Percentiles rank a stretch among this genome's conserved stretches.
Evolutionary conservation across 306 rosid genomes (phyloP).

Genomic region (Argentina anserina): DNA sequence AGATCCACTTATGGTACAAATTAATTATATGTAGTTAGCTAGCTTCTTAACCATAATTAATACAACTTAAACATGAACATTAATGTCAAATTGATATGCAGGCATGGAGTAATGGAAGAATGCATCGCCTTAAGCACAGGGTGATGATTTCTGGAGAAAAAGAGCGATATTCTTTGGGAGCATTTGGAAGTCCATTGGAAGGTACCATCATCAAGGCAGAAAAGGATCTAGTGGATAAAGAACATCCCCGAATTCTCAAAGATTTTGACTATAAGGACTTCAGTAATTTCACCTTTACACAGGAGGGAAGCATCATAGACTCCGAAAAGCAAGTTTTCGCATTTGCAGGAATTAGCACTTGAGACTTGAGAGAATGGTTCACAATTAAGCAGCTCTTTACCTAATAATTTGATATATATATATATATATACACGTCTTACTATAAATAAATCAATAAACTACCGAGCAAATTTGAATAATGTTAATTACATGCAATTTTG

Average conservation of each 20-base stretch:
- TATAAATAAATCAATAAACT: not conserved
- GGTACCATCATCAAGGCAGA: slow-evolving; percentile 12
- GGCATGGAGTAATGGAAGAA: slow-evolving; percentile 29
- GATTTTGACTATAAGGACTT: not conserved
- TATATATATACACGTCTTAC: not conserved
- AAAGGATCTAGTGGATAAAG: slow-evolving; percentile 13
- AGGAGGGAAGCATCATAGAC: not conserved
- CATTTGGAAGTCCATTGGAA: slow-evolving; percentile 9
- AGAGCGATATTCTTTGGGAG: slow-evolving; percentile 9
- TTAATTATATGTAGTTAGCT: not conserved
- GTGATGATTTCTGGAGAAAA: slow-evolving; percentile 13
- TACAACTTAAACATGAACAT: not conserved
- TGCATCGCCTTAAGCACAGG: slow-evolving; percentile 10
- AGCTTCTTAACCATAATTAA: not conserved
- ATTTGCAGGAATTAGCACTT: slow-evolving; percentile 8
- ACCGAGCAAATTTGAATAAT: not conserved
- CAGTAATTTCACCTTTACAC: not conserved
- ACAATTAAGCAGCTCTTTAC: not conserved
- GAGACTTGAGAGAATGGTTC: not conserved
- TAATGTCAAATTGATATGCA: not conserved
- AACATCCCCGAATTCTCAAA: not conserved
- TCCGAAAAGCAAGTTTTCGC: slow-evolving; percentile 1
- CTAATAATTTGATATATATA: not conserved
- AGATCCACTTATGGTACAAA: slow-evolving; percentile 19
- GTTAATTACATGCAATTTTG: too few species aligned